Percentiles rank a stretch among this genome's conserved stretches.
Evolutionary conservation across 257 asterid genomes (phyloP).

Genomic region (Datura wrightii): DNA sequence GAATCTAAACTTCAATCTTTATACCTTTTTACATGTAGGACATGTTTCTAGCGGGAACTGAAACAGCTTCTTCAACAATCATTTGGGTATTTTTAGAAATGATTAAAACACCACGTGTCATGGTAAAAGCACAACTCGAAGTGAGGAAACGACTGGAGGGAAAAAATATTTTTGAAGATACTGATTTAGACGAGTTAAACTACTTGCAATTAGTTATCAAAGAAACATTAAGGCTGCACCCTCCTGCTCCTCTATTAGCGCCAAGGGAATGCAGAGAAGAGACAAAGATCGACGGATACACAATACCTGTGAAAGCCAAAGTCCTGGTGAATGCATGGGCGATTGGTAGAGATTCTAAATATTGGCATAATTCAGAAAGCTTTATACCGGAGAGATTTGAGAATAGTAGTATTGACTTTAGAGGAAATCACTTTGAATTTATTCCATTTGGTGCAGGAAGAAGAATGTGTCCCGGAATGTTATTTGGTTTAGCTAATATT

Average conservation of each 20-base stretch:
- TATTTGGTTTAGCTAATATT: slow-evolving; percentile 23
- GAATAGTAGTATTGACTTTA: not conserved
- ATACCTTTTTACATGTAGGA: no score
- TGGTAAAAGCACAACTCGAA: no score
- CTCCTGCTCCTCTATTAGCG: not conserved
- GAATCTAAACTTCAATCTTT: no score
- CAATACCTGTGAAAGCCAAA: not conserved
- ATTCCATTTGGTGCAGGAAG: slow-evolving; percentile 9
- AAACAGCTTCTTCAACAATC: no score
- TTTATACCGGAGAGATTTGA: slow-evolving; percentile 14
- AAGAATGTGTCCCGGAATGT: not conserved
- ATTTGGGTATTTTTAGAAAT: no score
- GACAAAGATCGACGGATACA: not conserved
- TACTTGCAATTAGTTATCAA: no score
- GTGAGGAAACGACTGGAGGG: no score
- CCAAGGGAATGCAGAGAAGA: slow-evolving; percentile 25
- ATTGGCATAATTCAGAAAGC: not conserved
- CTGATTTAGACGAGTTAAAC: no score
- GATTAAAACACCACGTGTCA: no score
- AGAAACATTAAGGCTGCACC: not conserved
- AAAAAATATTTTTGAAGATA: no score
- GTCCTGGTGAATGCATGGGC: slow-evolving; percentile 17
- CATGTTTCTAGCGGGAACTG: no score
- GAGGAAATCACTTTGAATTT: slow-evolving; percentile 4
- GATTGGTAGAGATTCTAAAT: slow-evolving; percentile 18